These are phyloP conservation scores for Wickerhamiella sorbophila DNA, from an alignment of 805 yeast species.

Conservation along the genomic window DNA sequence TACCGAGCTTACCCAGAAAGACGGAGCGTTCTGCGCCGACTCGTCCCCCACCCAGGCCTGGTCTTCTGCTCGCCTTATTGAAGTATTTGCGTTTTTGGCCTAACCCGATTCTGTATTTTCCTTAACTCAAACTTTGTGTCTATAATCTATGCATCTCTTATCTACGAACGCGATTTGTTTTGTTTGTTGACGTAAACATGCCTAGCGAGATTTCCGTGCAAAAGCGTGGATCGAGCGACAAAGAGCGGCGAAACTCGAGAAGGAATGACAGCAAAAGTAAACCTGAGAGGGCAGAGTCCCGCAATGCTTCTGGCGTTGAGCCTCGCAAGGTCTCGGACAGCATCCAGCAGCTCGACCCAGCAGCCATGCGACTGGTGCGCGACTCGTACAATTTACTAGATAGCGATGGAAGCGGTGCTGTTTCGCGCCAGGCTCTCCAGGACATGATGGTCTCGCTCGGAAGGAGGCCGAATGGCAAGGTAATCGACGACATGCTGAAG, in stretches of 20 bases:
- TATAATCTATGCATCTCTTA: too few relatives aligned
- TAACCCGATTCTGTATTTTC: too few relatives aligned
- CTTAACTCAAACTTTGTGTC: too few relatives aligned
- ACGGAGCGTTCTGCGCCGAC: constrained; percentile 68
- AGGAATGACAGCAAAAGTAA: background rate
- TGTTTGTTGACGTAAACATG: too few relatives aligned
- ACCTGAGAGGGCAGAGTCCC: background rate
- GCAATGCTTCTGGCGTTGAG: constrained; percentile 4
- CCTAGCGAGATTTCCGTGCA: background rate
- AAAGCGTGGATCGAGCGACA: background rate
- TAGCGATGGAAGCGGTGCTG: constrained; percentile 17
- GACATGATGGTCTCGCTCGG: constrained; percentile 18
- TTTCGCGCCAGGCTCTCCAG: constrained; percentile 13
- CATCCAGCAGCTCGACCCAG: constrained; percentile 17
- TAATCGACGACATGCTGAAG: constrained; percentile 15
- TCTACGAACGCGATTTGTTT: too few relatives aligned
- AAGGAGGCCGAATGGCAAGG: constrained; percentile 8
- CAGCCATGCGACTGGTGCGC: constrained; percentile 17
- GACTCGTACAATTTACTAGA: constrained; percentile 18
- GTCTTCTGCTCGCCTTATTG: constrained; percentile 80
- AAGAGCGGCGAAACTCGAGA: background rate
- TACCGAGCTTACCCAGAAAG: constrained; percentile 81
- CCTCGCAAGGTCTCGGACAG: constrained; percentile 18
- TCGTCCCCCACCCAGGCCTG: constrained; percentile 96
- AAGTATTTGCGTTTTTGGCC: constrained; percentile 46